phyloP scores from a whole-genome alignment of 495 filamentous ascomycete species.

The Penicillium macrosclerotiorum region DNA sequence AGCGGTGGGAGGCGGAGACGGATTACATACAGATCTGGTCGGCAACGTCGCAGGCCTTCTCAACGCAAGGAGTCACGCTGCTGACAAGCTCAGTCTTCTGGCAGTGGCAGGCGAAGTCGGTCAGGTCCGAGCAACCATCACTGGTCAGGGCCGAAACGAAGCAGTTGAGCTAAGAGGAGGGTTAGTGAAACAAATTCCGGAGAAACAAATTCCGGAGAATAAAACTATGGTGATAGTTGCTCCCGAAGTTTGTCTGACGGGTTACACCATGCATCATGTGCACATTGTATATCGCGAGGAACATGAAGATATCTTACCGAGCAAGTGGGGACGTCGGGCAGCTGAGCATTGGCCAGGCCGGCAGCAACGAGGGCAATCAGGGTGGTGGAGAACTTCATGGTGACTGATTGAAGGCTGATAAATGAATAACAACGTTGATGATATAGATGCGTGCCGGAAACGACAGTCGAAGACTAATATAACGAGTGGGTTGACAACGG shows the following conservation, averaged over 20 bases:
- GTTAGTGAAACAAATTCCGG: too few species aligned
- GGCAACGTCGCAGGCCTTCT: conserved; percentile 33
- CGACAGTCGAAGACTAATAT: conserved; percentile 24
- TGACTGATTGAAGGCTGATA: conserved; percentile 14
- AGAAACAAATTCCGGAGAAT: too few species aligned
- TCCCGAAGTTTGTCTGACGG: too few species aligned
- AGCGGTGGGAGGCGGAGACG: conserved; percentile 2
- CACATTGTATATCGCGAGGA: too few species aligned
- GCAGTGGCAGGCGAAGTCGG: conserved; percentile 54
- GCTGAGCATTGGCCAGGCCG: conserved; percentile 38
- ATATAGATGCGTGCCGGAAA: conserved; percentile 16
- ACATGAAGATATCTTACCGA: conserved; percentile 31
- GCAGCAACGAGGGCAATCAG: conserved; percentile 36
- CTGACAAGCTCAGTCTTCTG: conserved; percentile 40
- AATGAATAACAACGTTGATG: conserved; percentile 2
- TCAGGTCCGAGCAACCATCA: conserved; percentile 44
- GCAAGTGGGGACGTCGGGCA: conserved; percentile 42
- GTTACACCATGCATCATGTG: too few species aligned
- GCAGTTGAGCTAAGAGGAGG: conserved; percentile 37
- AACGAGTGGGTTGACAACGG: conserved; percentile 17
- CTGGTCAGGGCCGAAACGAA: conserved; percentile 36
- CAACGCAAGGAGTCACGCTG: conserved; percentile 43
- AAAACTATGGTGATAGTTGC: too few species aligned
- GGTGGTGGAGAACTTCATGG: conserved; percentile 40
- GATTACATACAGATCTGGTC: conserved; percentile 43